Evolutionary conservation across 2,329 filamentous ascomycete species (phyloP), one percentile per base, ranked within the genome.

Genomic region (Ceratocystis eucalypticola): DNA sequence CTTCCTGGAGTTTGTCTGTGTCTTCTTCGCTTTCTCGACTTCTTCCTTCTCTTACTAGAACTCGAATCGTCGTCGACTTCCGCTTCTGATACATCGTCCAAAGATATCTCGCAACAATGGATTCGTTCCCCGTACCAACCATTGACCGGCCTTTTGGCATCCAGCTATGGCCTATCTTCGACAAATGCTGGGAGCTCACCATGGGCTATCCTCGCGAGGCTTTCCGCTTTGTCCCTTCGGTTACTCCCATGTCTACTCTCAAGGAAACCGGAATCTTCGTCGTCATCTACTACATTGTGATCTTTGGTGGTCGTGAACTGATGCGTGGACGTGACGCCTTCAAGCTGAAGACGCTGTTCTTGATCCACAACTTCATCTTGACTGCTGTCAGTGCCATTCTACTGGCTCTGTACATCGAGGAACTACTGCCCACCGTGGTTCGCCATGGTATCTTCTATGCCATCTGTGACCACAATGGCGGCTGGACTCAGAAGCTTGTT

Each of bases 341-440:
- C 80, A 89, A 95, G 82, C 84, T 97, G 74, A 94, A 90, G 80
- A 80, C 53, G 17, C 80, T 94, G 68, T 97, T 97, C 82, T 89
- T 96, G 79, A 83, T 96, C 74, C 93, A 99, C 85, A 99, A 99
- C 83, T 88, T 97, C 73, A 86, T 92, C 80, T 81, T 99, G 74
- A 97, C 93, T 61, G 79, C 84, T 71, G 90, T 96, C 80, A 96
- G 90, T 75, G 88, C 79, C 68, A 80, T 85, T 64, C 83, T 99
- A 64, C 78, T 99, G 73, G 87, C 81, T 66, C 85, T 99, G 71
- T 97, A 95, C 76, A 79, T 91, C 71, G 94, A 97, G 81, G 89
- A 97, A 80, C 80, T 99, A 69, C 80, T 96, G 67, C 89, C 93
- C 59, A 95, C 88, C 20, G 76, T 99, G 66, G 86, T 82, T 71